Conservation (phyloP, 352 stramenopile genomes). For the Hyaloperonospora brassicae region DNA sequence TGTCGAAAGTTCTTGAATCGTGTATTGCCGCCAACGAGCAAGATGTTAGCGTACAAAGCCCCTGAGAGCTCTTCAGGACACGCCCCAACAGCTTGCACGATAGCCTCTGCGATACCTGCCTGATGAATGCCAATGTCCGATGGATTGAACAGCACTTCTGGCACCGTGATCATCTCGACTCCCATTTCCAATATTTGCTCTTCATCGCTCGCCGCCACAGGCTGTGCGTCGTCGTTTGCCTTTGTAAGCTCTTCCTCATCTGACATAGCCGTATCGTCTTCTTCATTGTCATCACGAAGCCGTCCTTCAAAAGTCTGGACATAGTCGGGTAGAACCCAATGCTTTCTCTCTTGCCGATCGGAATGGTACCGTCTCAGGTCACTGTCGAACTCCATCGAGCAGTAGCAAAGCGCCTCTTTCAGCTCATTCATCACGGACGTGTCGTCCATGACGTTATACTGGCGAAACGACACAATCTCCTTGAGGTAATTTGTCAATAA, state of each 20-base stretch:
- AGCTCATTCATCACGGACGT: slow-evolving; percentile 64
- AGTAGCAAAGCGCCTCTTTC: slow-evolving; percentile 87
- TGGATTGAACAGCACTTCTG: slow-evolving; percentile 89
- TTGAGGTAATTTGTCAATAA: slow-evolving; percentile 96
- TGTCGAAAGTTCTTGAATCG: slow-evolving; percentile 80
- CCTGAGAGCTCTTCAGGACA: slow-evolving; percentile 65
- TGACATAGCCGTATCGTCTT: slow-evolving; percentile 11
- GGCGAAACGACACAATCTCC: slow-evolving; percentile 91
- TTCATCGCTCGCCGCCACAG: slow-evolving; percentile 13
- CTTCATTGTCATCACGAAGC: slow-evolving; percentile 18
- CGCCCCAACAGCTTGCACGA: slow-evolving; percentile 75
- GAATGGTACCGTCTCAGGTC: slow-evolving; percentile 58
- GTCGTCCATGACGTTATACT: slow-evolving; percentile 95
- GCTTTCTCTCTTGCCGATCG: slow-evolving; percentile 28
- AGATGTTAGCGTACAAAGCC: slow-evolving; percentile 80
- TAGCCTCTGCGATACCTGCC: slow-evolving; percentile 73
- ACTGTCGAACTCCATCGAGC: slow-evolving; percentile 76
- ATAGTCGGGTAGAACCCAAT: slow-evolving; percentile 83
- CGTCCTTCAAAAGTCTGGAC: slow-evolving; percentile 57
- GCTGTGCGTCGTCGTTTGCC: slow-evolving; percentile 5
- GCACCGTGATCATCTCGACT: slow-evolving; percentile 83
- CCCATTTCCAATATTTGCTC: slow-evolving; percentile 76
- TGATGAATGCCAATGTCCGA: slow-evolving; percentile 88
- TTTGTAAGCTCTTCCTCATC: slow-evolving; percentile 33
- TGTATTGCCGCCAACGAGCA: slow-evolving; percentile 83